Evolutionary conservation across 1,284 basidiomycete species (phyloP).

Genomic region (Irpex sp.): DNA sequence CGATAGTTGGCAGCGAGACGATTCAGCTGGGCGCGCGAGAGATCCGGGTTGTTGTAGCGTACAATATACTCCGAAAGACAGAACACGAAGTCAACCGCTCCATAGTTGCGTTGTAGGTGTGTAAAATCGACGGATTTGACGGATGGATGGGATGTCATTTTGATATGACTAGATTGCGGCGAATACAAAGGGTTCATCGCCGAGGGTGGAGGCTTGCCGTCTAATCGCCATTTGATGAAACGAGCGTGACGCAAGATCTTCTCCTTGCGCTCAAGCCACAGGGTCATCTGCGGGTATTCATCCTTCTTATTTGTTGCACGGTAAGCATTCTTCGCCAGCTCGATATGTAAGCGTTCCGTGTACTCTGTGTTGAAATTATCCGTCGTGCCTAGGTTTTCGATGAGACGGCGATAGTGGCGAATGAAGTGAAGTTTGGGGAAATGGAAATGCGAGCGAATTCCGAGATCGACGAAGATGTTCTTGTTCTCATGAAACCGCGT

Average conservation of each 20-base stretch:
- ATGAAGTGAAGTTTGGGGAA: slow-evolving; percentile 26
- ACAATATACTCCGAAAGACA: not conserved
- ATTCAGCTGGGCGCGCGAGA: not conserved
- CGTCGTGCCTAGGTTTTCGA: slow-evolving; percentile 16
- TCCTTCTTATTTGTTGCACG: slow-evolving; percentile 29
- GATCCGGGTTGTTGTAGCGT: not conserved
- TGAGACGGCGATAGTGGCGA: slow-evolving; percentile 19
- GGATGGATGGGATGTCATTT: slow-evolving; percentile 25
- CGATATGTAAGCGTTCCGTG: slow-evolving; percentile 19
- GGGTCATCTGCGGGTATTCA: slow-evolving; percentile 32
- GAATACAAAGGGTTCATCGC: not conserved
- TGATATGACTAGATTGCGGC: slow-evolving; percentile 4
- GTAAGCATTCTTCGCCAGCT: slow-evolving; percentile 23
- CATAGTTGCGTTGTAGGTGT: slow-evolving; percentile 18
- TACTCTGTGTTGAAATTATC: slow-evolving; percentile 26
- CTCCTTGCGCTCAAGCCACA: slow-evolving; percentile 30
- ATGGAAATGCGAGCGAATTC: slow-evolving; percentile 23
- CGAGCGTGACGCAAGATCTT: slow-evolving; percentile 23
- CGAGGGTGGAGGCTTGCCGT: slow-evolving; percentile 1
- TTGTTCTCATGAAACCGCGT: slow-evolving; percentile 28
- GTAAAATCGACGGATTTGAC: slow-evolving; percentile 17
- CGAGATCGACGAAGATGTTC: slow-evolving; percentile 21
- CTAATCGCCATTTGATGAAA: slow-evolving; percentile 20
- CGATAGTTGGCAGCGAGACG: not conserved
- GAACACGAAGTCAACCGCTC: slow-evolving; percentile 21